Evolutionary conservation across 352 stramenopile genomes (phyloP).

Genomic region (Phytopythium cucurbitacearum): DNA sequence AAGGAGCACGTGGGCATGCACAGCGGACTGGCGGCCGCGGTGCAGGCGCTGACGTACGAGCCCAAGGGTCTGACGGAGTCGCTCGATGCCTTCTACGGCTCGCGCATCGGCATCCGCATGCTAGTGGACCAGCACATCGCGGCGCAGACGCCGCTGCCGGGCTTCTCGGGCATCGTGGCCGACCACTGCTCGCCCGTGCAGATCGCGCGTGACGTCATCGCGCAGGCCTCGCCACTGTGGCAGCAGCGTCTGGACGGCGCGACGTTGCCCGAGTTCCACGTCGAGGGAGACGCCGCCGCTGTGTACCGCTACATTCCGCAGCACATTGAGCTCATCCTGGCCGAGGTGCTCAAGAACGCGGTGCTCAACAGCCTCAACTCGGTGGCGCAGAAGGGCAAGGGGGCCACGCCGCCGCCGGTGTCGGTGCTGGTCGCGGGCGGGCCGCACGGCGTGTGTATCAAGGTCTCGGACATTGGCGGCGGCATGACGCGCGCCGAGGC

Average conservation of each 20-base stretch:
- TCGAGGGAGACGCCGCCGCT: conserved; percentile 44
- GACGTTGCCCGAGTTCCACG: conserved; percentile 49
- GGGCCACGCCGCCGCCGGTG: conserved; percentile 35
- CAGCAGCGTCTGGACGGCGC: conserved; percentile 37
- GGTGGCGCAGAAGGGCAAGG: conserved; percentile 15
- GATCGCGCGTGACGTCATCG: conserved; percentile 55
- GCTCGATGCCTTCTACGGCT: conserved; percentile 84
- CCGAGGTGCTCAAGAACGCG: conserved; percentile 78
- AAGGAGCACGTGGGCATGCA: conserved; percentile 71
- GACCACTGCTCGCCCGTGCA: conserved; percentile 62
- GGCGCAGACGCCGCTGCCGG: conserved; percentile 43
- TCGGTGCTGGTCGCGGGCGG: conserved; percentile 62
- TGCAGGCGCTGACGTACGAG: conserved; percentile 52
- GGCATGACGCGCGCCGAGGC: conserved; percentile 73
- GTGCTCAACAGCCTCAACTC: conserved; percentile 65
- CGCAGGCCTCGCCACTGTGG: conserved; percentile 54
- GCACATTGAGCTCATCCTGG: conserved; percentile 80
- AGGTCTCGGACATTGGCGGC: conserved; percentile 70
- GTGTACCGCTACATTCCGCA: conserved; percentile 79
- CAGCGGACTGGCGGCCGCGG: conserved; percentile 54
- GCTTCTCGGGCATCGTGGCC: conserved; percentile 63
- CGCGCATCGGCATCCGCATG: conserved; percentile 78
- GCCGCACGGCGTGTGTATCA: conserved; percentile 71
- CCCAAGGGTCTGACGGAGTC: conserved; percentile 49
- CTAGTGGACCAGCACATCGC: conserved; percentile 79